phyloP scores from a whole-genome alignment of 2,329 filamentous ascomycete genomes.

The Tympanopsis confertula region DNA sequence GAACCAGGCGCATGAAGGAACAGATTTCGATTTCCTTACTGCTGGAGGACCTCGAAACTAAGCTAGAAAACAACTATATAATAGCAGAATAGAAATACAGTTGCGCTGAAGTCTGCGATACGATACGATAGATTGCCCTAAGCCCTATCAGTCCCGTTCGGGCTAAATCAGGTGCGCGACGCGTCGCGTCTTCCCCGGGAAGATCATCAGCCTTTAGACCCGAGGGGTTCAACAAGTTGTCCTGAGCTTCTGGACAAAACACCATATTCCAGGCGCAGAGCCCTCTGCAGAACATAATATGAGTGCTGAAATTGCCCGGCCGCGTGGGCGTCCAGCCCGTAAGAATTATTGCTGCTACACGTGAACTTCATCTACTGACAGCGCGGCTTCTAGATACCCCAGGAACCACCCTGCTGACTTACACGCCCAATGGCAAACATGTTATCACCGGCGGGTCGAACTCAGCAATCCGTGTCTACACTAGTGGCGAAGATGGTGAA shows the following conservation, averaged over 20 bases:
- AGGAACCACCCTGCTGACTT: constrained; percentile 75
- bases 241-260: too few species aligned
- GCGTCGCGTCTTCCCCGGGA: neutral
- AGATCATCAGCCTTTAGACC: too few species aligned
- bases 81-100: too few species aligned
- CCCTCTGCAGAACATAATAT: too few species aligned
- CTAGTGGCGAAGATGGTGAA: constrained; percentile 82
- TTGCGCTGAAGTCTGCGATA: too few species aligned
- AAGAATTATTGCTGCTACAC: neutral
- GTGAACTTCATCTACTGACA: neutral
- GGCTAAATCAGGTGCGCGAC: neutral
- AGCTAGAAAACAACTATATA: neutral
- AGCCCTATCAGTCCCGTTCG: neutral
- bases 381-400: constrained; percentile 45
- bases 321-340: neutral
- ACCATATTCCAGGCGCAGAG: too few species aligned
- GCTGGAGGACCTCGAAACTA: constrained; percentile 20
- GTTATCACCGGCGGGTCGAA: constrained; percentile 88
- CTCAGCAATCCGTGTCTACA: constrained; percentile 86
- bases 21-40: constrained; percentile 51
- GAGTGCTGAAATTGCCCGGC: too few species aligned
- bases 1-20: constrained; percentile 45
- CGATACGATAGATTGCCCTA: too few species aligned
- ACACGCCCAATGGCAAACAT: constrained; percentile 77
- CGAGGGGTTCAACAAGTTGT: too few species aligned